phyloP scores from a whole-genome alignment of 1,284 basidiomycete species.

The Marasmius oreades region DNA sequence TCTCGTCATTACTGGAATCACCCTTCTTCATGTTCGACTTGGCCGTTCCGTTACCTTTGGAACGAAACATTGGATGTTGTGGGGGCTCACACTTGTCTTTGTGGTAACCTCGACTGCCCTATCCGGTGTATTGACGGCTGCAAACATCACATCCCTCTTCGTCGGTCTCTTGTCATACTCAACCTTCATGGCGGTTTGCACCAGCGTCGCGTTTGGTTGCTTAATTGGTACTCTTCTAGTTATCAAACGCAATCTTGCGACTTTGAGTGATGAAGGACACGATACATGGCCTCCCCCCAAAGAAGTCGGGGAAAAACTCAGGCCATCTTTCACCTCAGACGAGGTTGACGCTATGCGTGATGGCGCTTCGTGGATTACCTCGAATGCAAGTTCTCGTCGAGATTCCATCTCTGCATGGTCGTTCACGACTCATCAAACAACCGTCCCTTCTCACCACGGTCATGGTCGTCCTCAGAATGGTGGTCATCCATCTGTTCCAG shows the following conservation, averaged over 20 bases:
- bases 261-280: conserved; percentile 39
- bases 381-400: conserved; percentile 52
- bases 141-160: conserved; percentile 51
- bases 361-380: conserved; percentile 73
- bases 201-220: conserved; percentile 48
- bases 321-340: conserved; percentile 61
- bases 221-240: conserved; percentile 55
- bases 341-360: conserved; percentile 67
- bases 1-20: conserved; percentile 52
- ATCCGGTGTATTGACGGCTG: conserved; percentile 54
- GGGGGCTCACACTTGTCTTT: conserved; percentile 56
- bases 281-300: conserved; percentile 56
- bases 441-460: conserved; percentile 32
- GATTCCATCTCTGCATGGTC: conserved; percentile 65
- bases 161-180: conserved; percentile 58
- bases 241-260: conserved; percentile 60
- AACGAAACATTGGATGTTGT: conserved; percentile 62
- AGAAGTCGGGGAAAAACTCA: conserved; percentile 45
- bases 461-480: conserved; percentile 35
- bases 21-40: conserved; percentile 65
- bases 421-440: conserved; percentile 61
- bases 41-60: conserved; percentile 68
- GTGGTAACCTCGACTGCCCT: conserved; percentile 52
- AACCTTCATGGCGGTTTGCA: conserved; percentile 46
- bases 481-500: conserved; percentile 44